Conservation (phyloP, 352 stramenopile genomes). For the Pythium monospermum region DNA sequence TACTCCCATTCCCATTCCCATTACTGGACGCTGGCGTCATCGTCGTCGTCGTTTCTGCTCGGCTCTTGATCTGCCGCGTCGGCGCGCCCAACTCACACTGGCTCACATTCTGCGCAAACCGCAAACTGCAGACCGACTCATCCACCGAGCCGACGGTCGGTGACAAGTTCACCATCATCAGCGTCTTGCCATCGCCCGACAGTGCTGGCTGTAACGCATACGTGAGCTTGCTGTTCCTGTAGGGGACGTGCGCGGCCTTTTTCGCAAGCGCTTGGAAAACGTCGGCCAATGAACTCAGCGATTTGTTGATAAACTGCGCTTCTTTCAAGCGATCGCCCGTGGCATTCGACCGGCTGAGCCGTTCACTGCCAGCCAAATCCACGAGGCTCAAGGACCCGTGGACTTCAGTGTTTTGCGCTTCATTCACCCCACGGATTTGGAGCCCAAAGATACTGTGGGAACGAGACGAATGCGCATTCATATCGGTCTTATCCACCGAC, state of each 20-base stretch:
- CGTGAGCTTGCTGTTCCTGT: constrained; percentile 99
- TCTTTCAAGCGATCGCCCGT: constrained; percentile 94
- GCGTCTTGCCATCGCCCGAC: constrained; percentile 98
- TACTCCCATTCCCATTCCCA: constrained; percentile 8
- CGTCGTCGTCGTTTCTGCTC: constrained; percentile 26
- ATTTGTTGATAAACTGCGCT: constrained; percentile 99
- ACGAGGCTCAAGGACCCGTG: constrained; percentile 93
- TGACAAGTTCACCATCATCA: constrained; percentile 99
- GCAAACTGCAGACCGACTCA: constrained; percentile 97
- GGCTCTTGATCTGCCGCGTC: constrained; percentile 82
- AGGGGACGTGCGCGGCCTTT: constrained; percentile 95
- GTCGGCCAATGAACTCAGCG: constrained; percentile 95
- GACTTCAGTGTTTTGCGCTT: constrained; percentile 88
- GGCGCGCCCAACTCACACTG: constrained; percentile 96
- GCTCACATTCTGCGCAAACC: constrained; percentile 97
- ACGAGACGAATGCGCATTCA: constrained; percentile 98
- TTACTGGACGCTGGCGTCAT: constrained; percentile 5
- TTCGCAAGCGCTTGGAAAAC: constrained; percentile 98
- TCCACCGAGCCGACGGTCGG: constrained; percentile 92
- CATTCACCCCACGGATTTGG: constrained; percentile 82
- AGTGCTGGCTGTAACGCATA: constrained; percentile 98
- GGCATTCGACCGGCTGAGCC: constrained; percentile 90
- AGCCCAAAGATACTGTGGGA: constrained; percentile 98
- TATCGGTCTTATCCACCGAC: constrained; percentile 96
- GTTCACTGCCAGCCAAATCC: constrained; percentile 94